Evolutionary conservation across 2,329 filamentous ascomycete species (phyloP).

Genomic region (Annulohypoxylon truncatum): DNA sequence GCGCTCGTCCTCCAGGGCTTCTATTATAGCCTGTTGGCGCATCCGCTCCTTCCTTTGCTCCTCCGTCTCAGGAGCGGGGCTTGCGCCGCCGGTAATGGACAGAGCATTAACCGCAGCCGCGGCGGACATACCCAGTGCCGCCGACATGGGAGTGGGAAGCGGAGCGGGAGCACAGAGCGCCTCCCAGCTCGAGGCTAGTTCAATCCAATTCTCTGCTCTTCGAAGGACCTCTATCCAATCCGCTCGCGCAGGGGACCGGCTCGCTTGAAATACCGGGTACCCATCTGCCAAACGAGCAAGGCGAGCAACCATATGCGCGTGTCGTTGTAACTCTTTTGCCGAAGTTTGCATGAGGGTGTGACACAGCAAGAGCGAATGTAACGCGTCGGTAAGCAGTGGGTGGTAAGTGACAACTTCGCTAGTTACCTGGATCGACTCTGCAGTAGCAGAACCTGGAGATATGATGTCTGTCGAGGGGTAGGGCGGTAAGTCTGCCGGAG

Average conservation of each 20-base stretch:
- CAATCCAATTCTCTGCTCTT: conserved; percentile 75
- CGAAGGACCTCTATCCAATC: conserved; percentile 85
- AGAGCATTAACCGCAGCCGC: conserved; percentile 51
- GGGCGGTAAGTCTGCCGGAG: conserved; percentile 73
- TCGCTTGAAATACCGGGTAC: conserved; percentile 82
- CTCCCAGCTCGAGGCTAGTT: conserved; percentile 75
- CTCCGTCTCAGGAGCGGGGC: conserved; percentile 56
- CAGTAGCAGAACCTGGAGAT: conserved; percentile 43
- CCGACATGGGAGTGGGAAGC: conserved; percentile 53
- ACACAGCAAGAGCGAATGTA: conserved; percentile 81
- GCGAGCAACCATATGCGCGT: conserved; percentile 84
- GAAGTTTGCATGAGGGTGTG: conserved; percentile 85
- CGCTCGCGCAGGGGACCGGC: conserved; percentile 75
- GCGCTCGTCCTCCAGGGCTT: conserved; percentile 74
- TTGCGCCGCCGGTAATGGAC: conserved; percentile 50
- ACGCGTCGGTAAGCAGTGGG: conserved; percentile 80
- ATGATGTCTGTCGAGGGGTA: conserved; percentile 66
- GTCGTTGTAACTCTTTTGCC: conserved; percentile 78
- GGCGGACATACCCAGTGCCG: conserved; percentile 42
- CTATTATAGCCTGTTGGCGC: conserved; percentile 73
- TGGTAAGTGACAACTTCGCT: conserved; percentile 81
- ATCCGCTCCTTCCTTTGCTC: conserved; percentile 68
- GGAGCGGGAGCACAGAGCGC: conserved; percentile 72
- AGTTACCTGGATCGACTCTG: conserved; percentile 52
- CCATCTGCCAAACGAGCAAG: conserved; percentile 79